Conservation (phyloP, 768 basidiomycete genomes). For the Russula vinacea region DNA sequence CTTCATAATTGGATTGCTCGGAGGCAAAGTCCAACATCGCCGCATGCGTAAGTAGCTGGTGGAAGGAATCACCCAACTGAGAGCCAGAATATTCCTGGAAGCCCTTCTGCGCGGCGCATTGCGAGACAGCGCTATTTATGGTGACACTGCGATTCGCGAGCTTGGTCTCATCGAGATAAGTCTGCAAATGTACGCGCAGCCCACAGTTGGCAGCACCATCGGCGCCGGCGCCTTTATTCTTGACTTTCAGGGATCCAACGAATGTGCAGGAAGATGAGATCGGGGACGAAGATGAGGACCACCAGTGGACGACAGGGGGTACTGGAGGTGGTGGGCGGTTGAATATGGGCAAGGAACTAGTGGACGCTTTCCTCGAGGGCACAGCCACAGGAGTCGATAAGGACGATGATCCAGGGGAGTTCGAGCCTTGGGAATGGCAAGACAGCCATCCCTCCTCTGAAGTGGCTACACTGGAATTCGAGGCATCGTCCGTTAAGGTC, state of each 20-base stretch:
- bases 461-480: neutral
- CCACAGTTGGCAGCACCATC: neutral
- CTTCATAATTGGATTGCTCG: constrained; percentile 5
- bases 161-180: constrained; percentile 22
- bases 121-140: constrained; percentile 13
- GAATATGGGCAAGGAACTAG: constrained; percentile 19
- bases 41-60: constrained; percentile 18
- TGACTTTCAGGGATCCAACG: neutral
- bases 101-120: constrained; percentile 20
- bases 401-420: constrained; percentile 11
- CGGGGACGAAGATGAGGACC: neutral
- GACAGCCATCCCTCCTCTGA: neutral
- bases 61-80: constrained; percentile 11
- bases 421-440: neutral
- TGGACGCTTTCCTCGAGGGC: constrained; percentile 17
- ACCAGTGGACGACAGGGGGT: constrained; percentile 18
- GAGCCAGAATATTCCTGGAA: constrained; percentile 9
- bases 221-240: neutral
- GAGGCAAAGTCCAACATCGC: constrained; percentile 18
- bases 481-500: neutral
- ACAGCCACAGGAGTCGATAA: neutral
- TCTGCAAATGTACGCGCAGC: constrained; percentile 20
- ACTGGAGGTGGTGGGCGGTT: neutral
- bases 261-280: constrained; percentile 17
- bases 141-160: constrained; percentile 22